Conservation (phyloP, 2,329 filamentous ascomycete genomes). For the Pezizomycotina sp. region DNA sequence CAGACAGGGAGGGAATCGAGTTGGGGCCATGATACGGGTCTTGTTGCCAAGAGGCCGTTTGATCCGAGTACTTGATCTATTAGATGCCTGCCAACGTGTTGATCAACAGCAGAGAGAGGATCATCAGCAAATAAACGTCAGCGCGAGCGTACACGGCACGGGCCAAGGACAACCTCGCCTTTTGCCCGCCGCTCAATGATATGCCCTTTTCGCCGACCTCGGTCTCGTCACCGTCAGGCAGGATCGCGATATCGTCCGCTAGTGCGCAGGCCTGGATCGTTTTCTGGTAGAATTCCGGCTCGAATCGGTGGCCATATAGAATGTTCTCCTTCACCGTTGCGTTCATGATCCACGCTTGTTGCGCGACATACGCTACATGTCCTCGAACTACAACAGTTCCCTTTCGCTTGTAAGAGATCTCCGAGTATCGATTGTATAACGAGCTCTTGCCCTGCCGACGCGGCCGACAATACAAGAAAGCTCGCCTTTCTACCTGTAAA, state of each 20-base stretch:
- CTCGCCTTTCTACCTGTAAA: constrained; percentile 80
- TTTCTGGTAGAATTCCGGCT: constrained; percentile 83
- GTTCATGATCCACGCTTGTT: constrained; percentile 94
- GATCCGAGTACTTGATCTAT: constrained; percentile 86
- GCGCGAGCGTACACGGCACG: constrained; percentile 89
- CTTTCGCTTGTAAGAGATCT: constrained; percentile 77
- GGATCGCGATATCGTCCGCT: constrained; percentile 71
- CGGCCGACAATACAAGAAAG: constrained; percentile 83
- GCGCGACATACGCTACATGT: constrained; percentile 74
- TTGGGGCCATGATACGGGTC: constrained; percentile 84
- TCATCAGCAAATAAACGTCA: constrained; percentile 90
- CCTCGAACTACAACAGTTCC: constrained; percentile 70
- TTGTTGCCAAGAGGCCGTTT: constrained; percentile 67
- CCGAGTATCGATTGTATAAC: constrained; percentile 68
- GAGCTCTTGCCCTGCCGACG: constrained; percentile 96
- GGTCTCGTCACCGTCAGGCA: constrained; percentile 91
- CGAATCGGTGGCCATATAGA: constrained; percentile 84
- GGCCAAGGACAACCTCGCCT: constrained; percentile 79
- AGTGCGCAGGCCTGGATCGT: constrained; percentile 85
- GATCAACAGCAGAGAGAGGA: constrained; percentile 90
- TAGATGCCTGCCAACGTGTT: constrained; percentile 85
- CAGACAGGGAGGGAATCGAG: constrained; percentile 74
- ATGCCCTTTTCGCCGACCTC: constrained; percentile 95
- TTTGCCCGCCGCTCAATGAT: constrained; percentile 76
- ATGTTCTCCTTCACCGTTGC: constrained; percentile 96